Percentiles rank a stretch among this genome's conserved stretches.
These are phyloP conservation scores for Saccharomycopsis amapae DNA, from an alignment of 805 yeast species.

Conservation along the genomic window DNA sequence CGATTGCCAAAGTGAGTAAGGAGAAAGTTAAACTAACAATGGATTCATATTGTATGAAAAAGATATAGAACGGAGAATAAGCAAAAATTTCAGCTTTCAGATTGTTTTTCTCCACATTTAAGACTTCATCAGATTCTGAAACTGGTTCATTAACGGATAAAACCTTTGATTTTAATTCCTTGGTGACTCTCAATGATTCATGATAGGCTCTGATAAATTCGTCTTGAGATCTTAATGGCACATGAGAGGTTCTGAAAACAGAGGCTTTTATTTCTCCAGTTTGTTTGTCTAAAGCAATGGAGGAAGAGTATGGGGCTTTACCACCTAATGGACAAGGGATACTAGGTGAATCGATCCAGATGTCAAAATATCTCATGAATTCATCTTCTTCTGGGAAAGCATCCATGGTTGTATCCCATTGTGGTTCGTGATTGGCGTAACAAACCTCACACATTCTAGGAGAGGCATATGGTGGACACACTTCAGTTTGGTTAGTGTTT, in stretches of 20 bases:
- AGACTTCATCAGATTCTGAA: neutral
- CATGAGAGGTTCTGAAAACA: conserved; percentile 73
- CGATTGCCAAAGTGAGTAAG: conserved; percentile 46
- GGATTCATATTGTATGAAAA: conserved; percentile 79
- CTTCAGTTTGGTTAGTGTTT: conserved; percentile 38
- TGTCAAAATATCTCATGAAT: conserved; percentile 62
- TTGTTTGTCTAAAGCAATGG: conserved; percentile 41
- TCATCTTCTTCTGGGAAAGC: conserved; percentile 73
- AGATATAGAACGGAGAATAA: conserved; percentile 87
- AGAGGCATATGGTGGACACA: conserved; percentile 63
- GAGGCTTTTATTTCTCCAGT: conserved; percentile 42
- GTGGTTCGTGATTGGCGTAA: conserved; percentile 47
- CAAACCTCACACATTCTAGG: conserved; percentile 70
- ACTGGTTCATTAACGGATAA: conserved; percentile 24
- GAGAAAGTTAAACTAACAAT: conserved; percentile 52
- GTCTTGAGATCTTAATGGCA: conserved; percentile 69
- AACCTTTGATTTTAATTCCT: conserved; percentile 37
- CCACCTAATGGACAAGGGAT: conserved; percentile 96
- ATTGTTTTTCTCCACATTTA: conserved; percentile 1
- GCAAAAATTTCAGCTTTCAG: conserved; percentile 58
- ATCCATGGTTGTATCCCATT: conserved; percentile 66
- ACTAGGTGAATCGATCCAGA: conserved; percentile 81
- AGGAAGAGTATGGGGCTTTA: conserved; percentile 75
- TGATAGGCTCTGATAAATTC: conserved; percentile 80
- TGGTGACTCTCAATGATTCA: conserved; percentile 59